A percentile compares a stretch with the other conserved stretches of the same genome.
phyloP scores from a whole-genome alignment of 768 basidiomycete genomes.

The Leccinum ochraceum region DNA sequence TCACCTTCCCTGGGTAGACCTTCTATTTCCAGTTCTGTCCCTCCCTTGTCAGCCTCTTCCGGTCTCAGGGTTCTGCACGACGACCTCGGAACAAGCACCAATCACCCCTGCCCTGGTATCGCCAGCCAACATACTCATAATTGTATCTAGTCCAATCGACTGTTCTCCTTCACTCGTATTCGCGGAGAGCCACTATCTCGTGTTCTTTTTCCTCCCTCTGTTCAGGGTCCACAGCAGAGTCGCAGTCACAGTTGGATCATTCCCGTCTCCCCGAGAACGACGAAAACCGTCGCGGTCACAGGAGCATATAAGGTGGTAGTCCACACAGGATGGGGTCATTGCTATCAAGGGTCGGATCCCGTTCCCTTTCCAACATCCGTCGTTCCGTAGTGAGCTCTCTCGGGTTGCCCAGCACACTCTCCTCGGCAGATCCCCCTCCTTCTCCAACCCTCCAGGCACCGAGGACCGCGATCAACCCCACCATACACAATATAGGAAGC shows the following conservation, averaged over 20 bases:
- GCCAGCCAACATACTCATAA: slow-evolving; percentile 6
- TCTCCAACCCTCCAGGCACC: too few species aligned
- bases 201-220: slow-evolving; percentile 23
- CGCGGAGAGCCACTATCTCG: slow-evolving; percentile 28
- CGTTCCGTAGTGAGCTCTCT: too few species aligned
- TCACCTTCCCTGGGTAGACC: slow-evolving; percentile 16
- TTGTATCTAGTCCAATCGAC: slow-evolving; percentile 21
- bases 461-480: slow-evolving; percentile 46
- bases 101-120: slow-evolving; percentile 13
- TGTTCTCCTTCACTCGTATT: slow-evolving; percentile 5
- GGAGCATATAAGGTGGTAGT: too few species aligned
- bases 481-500: slow-evolving; percentile 57
- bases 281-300: background rate
- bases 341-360: too few species aligned
- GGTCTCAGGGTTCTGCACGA: slow-evolving; percentile 32
- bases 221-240: slow-evolving; percentile 15
- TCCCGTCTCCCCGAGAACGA: slow-evolving; percentile 19
- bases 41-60: slow-evolving; percentile 26
- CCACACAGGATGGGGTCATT: too few species aligned
- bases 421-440: too few species aligned
- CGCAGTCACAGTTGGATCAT: slow-evolving; percentile 15
- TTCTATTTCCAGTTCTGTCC: slow-evolving; percentile 23
- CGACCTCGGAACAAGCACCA: slow-evolving; percentile 22
- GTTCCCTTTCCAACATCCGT: too few species aligned
- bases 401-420: too few species aligned